Percentiles rank a stretch among this genome's conserved stretches.
Evolutionary conservation across 1,284 basidiomycete genomes (phyloP).

Genomic region (Wallemia mellicola): DNA sequence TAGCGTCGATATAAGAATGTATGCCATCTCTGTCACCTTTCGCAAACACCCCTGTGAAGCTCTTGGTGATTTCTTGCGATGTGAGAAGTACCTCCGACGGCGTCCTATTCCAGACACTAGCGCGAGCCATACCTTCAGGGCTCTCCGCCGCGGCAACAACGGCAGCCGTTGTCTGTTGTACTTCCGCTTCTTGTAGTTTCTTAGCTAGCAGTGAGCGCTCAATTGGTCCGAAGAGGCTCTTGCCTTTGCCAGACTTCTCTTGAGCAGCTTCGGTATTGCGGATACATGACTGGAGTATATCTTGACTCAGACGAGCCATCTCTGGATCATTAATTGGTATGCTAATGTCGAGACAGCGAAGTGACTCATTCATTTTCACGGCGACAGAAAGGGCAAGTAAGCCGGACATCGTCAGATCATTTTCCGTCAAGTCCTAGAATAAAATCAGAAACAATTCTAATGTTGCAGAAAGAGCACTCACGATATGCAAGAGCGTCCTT

Average conservation of each 20-base stretch:
- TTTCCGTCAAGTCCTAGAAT: slow-evolving; percentile 36
- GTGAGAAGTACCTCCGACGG: neutral
- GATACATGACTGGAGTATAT: slow-evolving; percentile 29
- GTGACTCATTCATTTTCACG: slow-evolving; percentile 43
- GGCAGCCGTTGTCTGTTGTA: slow-evolving; percentile 13
- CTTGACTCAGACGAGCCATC: slow-evolving; percentile 29
- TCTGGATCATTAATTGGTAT: slow-evolving; percentile 67
- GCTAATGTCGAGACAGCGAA: slow-evolving; percentile 77
- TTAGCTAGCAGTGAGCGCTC: neutral
- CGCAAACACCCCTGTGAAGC: neutral
- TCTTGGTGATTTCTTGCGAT: neutral
- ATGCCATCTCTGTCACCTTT: neutral
- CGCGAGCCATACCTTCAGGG: slow-evolving; percentile 8
- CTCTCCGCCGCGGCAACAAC: slow-evolving; percentile 24
- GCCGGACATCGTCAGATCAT: slow-evolving; percentile 56
- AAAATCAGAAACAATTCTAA: neutral
- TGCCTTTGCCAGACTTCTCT: slow-evolving; percentile 5
- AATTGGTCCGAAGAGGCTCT: neutral
- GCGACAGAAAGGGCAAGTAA: slow-evolving; percentile 72
- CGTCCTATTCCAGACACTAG: neutral
- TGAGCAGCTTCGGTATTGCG: slow-evolving; percentile 46
- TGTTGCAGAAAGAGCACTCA: neutral
- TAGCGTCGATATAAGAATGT: neutral
- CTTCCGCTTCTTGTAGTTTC: slow-evolving; percentile 2
- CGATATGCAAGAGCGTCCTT: slow-evolving; percentile 50